Conservation (phyloP, 805 yeast species). For the Pichia kluyveri region DNA sequence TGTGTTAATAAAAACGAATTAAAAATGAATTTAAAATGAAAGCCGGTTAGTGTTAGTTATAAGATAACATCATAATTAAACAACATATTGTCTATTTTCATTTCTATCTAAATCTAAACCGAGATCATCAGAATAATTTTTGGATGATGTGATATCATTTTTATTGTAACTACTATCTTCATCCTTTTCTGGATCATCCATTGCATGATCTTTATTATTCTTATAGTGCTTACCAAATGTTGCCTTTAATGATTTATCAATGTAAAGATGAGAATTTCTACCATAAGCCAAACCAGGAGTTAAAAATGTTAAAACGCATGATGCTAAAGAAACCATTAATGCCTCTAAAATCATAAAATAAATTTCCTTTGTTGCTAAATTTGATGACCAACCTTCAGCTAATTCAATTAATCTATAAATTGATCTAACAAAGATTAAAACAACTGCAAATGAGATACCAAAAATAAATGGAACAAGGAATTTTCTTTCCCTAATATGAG, state of each 20-base stretch:
- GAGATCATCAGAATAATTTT: slow-evolving; percentile 44
- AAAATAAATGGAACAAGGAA: slow-evolving; percentile 36
- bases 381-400: slow-evolving; percentile 64
- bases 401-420: slow-evolving; percentile 68
- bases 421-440: slow-evolving; percentile 56
- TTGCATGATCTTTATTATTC: background rate
- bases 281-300: slow-evolving; percentile 58
- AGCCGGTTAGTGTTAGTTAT: too few species aligned
- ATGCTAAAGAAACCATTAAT: slow-evolving; percentile 47
- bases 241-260: slow-evolving; percentile 10
- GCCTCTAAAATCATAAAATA: slow-evolving; percentile 56
- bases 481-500: slow-evolving; percentile 26
- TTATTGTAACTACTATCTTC: background rate
- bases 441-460: slow-evolving; percentile 37
- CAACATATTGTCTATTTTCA: too few species aligned
- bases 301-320: slow-evolving; percentile 37
- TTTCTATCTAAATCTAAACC: slow-evolving; percentile 11
- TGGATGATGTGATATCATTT: slow-evolving; percentile 17
- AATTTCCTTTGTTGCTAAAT: slow-evolving; percentile 49
- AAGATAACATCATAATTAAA: too few species aligned
- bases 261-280: slow-evolving; percentile 14
- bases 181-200: background rate
- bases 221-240: slow-evolving; percentile 4
- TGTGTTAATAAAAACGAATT: too few species aligned
- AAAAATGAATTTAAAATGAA: too few species aligned